A percentile compares a stretch with the other conserved stretches of the same genome.
Conservation (phyloP, 768 basidiomycete species). For the Cubamyces sp. region DNA sequence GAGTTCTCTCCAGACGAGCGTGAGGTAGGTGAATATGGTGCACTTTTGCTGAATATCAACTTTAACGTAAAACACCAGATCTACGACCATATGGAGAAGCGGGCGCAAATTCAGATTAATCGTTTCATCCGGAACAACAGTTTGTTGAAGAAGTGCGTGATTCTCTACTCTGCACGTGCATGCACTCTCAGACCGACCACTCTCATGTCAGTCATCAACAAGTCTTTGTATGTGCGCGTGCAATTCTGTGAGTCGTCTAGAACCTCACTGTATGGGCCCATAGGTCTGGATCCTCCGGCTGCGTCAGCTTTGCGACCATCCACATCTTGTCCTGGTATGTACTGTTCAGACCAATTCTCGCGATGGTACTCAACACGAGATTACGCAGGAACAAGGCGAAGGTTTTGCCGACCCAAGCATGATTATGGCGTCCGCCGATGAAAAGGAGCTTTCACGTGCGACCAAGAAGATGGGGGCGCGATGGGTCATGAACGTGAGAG, state of each 20-base stretch:
- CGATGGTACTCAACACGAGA: background rate
- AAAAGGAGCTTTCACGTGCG: constrained; percentile 63
- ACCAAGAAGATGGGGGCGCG: constrained; percentile 47
- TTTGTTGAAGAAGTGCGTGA: constrained; percentile 67
- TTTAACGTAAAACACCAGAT: constrained; percentile 39
- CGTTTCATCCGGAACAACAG: constrained; percentile 67
- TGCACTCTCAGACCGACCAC: background rate
- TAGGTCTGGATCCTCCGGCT: constrained; percentile 77
- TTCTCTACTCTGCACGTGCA: background rate
- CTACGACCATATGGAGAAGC: constrained; percentile 60
- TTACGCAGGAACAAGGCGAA: constrained; percentile 44
- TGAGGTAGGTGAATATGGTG: constrained; percentile 43
- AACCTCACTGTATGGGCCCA: background rate
- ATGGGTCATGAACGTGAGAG: constrained; percentile 36
- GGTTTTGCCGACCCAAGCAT: constrained; percentile 55
- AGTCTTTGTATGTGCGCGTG: constrained; percentile 43
- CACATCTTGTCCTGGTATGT: constrained; percentile 64
- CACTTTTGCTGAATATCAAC: background rate
- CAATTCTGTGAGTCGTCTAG: background rate
- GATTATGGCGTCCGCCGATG: constrained; percentile 49
- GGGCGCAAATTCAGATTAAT: constrained; percentile 57
- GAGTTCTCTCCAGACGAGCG: constrained; percentile 71
- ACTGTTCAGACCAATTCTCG: background rate
- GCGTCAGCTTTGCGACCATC: constrained; percentile 75
- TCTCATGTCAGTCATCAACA: constrained; percentile 45